phyloP scores from a whole-genome alignment of 2,329 filamentous ascomycete species.

The Pestalotiopsis sp. region DNA sequence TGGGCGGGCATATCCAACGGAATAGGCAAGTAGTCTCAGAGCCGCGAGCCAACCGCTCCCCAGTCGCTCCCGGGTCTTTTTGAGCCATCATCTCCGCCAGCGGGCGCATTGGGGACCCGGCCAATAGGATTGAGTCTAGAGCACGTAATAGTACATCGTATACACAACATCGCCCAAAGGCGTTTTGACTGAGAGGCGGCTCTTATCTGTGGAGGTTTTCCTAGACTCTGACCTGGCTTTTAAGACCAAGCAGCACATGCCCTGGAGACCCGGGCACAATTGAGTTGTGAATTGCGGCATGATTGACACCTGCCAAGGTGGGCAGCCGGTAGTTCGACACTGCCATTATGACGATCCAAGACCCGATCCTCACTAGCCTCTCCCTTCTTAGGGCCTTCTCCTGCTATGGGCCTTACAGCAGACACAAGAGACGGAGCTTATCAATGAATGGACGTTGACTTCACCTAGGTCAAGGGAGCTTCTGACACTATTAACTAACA shows the following conservation, averaged over 20 bases:
- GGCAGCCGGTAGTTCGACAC: slow-evolving; percentile 13
- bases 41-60: not conserved
- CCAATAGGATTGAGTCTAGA: slow-evolving; percentile 8
- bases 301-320: slow-evolving; percentile 15
- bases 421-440: not conserved
- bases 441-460: not conserved
- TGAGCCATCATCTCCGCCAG: slow-evolving; percentile 7
- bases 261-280: not conserved
- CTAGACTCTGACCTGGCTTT: not conserved
- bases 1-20: not conserved
- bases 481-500: not conserved
- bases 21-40: slow-evolving; percentile 11
- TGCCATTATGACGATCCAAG: slow-evolving; percentile 10
- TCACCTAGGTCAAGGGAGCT: slow-evolving; percentile 5
- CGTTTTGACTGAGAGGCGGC: not conserved
- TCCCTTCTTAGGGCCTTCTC: not conserved
- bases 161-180: slow-evolving; percentile 5
- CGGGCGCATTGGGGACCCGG: not conserved
- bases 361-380: not conserved
- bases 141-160: slow-evolving; percentile 10
- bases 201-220: slow-evolving; percentile 11
- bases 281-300: not conserved
- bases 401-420: not conserved
- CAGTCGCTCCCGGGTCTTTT: not conserved
- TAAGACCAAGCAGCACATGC: not conserved